Conservation (phyloP, 805 yeast species). For the Wickerhamomyces bovis region DNA sequence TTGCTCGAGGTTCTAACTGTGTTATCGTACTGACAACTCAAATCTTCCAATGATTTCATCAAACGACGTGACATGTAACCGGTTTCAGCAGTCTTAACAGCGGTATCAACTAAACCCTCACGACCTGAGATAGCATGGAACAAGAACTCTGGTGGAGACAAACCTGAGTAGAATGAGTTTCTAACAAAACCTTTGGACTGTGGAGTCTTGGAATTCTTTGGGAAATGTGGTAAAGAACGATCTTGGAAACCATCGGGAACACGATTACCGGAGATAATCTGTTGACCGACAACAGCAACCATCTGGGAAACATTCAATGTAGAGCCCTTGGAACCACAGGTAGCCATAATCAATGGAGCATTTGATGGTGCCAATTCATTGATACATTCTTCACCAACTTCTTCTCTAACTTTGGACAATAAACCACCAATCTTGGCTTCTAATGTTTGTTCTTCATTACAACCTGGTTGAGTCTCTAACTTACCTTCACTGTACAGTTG, state of each 20-base stretch:
- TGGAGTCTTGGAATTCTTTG: conserved; percentile 93
- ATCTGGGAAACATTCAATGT: conserved; percentile 96
- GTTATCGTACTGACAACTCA: conserved; percentile 86
- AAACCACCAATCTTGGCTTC: conserved; percentile 97
- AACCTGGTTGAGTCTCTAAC: conserved; percentile 97
- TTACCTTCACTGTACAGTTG: conserved; percentile 72
- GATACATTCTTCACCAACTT: conserved; percentile 97
- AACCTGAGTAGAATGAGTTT: conserved; percentile 90
- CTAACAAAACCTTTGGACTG: conserved; percentile 97
- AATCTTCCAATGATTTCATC: conserved; percentile 96
- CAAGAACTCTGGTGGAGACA: conserved; percentile 92
- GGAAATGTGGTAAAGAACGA: conserved; percentile 94
- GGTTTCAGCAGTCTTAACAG: conserved; percentile 98
- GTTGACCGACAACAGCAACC: conserved; percentile 99
- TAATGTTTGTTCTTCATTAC: conserved; percentile 95
- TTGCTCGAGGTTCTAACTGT: conserved; percentile 94
- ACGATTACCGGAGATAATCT: conserved; percentile 96
- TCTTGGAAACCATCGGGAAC: conserved; percentile 99
- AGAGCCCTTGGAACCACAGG: conserved; percentile 98
- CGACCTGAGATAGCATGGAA: conserved; percentile 99
- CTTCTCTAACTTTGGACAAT: conserved; percentile 95
- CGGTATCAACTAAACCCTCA: conserved; percentile 99
- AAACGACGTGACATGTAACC: conserved; percentile 98
- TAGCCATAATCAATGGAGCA: conserved; percentile 98
- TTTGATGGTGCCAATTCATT: conserved; percentile 82